Percentiles rank a stretch among this genome's conserved stretches.
These are phyloP conservation scores for Populus deltoides DNA, from an alignment of 345 rosid genomes.

Conservation along the genomic window DNA sequence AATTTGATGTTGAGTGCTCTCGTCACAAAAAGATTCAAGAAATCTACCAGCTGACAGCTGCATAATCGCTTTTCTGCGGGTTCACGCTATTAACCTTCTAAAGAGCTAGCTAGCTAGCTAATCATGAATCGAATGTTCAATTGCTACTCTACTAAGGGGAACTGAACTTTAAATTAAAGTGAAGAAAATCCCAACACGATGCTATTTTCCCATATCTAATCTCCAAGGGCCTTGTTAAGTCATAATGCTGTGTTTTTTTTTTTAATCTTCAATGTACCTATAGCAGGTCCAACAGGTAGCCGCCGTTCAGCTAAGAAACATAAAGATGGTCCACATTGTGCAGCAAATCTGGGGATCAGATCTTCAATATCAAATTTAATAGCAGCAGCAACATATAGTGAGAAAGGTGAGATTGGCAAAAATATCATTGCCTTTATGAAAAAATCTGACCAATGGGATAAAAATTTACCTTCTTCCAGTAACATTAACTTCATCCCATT, in stretches of 20 bases:
- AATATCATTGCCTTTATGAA: neutral
- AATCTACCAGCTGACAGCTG: conserved; percentile 1
- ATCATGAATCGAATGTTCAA: too few species aligned
- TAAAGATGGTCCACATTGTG: too few species aligned
- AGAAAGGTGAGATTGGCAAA: neutral
- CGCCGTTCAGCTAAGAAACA: neutral
- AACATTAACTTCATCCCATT: neutral
- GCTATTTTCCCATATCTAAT: too few species aligned
- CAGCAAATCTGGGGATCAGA: neutral
- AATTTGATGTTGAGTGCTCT: neutral
- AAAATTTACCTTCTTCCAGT: neutral
- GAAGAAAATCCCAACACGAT: too few species aligned
- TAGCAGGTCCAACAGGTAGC: too few species aligned
- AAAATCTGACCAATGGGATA: neutral
- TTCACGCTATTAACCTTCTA: neutral
- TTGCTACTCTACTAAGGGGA: too few species aligned
- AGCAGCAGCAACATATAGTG: too few species aligned
- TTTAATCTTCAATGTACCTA: too few species aligned
- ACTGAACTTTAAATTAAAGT: too few species aligned
- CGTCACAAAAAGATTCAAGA: neutral
- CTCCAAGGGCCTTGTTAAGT: too few species aligned
- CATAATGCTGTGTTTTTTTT: too few species aligned
- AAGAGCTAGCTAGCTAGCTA: too few species aligned
- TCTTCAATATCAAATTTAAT: neutral
- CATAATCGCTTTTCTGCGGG: neutral